Evolutionary conservation across 768 basidiomycete genomes (phyloP).

Genomic region (Collybia nuda): DNA sequence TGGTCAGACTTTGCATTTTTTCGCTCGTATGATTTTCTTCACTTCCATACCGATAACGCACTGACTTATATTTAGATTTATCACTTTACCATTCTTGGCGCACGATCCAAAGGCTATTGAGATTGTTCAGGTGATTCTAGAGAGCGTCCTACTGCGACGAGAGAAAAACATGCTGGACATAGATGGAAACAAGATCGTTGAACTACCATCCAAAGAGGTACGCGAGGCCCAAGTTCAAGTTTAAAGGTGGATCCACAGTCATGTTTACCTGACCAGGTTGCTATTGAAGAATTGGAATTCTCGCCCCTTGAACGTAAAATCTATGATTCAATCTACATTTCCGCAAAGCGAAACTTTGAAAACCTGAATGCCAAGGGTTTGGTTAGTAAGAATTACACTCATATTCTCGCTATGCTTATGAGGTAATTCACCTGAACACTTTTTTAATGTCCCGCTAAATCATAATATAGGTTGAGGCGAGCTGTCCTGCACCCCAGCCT

Average conservation of each 20-base stretch:
- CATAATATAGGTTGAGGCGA: slow-evolving; percentile 46
- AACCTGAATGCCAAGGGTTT: slow-evolving; percentile 76
- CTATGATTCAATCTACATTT: slow-evolving; percentile 82
- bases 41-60: background rate
- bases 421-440: slow-evolving; percentile 49
- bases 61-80: slow-evolving; percentile 54
- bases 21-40: slow-evolving; percentile 59
- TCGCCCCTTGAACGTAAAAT: slow-evolving; percentile 79
- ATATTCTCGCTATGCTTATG: slow-evolving; percentile 95
- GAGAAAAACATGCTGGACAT: slow-evolving; percentile 92
- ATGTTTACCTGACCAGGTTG: slow-evolving; percentile 40
- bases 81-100: slow-evolving; percentile 88
- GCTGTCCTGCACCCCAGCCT: slow-evolving; percentile 91
- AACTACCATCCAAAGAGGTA: slow-evolving; percentile 85
- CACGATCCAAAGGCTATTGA: slow-evolving; percentile 92
- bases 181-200: slow-evolving; percentile 85
- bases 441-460: background rate
- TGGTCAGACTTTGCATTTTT: slow-evolving; percentile 89
- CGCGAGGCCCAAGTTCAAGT: slow-evolving; percentile 6
- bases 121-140: slow-evolving; percentile 92
- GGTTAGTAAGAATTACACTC: slow-evolving; percentile 77
- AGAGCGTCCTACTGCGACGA: slow-evolving; percentile 81
- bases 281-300: slow-evolving; percentile 77
- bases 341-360: slow-evolving; percentile 81
- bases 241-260: background rate